Evolutionary conservation across 2,329 filamentous ascomycete species (phyloP).

Genomic region (Paraphoma sp.): DNA sequence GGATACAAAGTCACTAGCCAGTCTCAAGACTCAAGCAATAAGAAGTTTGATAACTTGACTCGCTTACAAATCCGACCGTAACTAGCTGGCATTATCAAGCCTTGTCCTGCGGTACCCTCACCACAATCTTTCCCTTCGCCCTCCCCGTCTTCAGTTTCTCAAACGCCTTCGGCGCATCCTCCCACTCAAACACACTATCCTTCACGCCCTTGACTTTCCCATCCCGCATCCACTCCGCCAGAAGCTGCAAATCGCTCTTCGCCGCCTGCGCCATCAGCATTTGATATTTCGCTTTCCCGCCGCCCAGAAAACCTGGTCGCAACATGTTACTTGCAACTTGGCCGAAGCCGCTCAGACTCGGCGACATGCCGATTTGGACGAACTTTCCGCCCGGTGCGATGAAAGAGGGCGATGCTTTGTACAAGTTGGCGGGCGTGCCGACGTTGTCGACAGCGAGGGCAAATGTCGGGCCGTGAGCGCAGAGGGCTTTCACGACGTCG

Average conservation of each 20-base stretch:
- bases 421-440: constrained; percentile 58
- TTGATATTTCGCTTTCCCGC: constrained; percentile 55
- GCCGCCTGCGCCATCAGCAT: constrained; percentile 49
- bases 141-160: constrained; percentile 63
- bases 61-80: too few relatives aligned
- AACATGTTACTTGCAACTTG: constrained; percentile 48
- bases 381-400: constrained; percentile 58
- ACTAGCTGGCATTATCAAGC: not conserved
- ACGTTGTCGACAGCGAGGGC: constrained; percentile 66
- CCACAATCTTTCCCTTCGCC: constrained; percentile 66
- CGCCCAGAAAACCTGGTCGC: constrained; percentile 58
- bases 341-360: constrained; percentile 28
- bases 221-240: constrained; percentile 64
- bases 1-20: too few relatives aligned
- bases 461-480: constrained; percentile 57
- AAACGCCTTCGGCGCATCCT: constrained; percentile 64
- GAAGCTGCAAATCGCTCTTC: constrained; percentile 54
- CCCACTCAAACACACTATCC: constrained; percentile 63
- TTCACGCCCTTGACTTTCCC: constrained; percentile 65
- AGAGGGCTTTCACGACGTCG: constrained; percentile 57
- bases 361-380: constrained; percentile 37
- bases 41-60: too few relatives aligned
- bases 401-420: constrained; percentile 60
- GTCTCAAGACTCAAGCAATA: too few relatives aligned
- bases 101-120: constrained; percentile 39